A percentile compares a stretch with the other conserved stretches of the same genome.
Conservation (phyloP, 257 asterid species). For the Salvia splendens region DNA sequence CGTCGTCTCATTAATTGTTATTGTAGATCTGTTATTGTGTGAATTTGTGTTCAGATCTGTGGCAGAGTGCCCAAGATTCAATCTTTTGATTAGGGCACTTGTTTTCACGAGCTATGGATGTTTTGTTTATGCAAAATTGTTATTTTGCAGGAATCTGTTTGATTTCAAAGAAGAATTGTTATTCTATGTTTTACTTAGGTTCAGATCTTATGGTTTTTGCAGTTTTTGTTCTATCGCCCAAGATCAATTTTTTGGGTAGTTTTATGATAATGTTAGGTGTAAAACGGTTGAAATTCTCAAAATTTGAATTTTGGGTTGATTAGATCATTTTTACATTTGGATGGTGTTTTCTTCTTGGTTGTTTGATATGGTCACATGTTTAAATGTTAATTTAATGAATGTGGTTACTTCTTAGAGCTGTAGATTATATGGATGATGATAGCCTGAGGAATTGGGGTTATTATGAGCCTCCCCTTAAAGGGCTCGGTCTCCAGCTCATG, state of each 20-base stretch:
- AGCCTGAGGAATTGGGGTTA: constrained; percentile 94
- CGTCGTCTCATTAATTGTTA: constrained; percentile 29
- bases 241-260: not conserved
- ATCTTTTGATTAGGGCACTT: constrained; percentile 35
- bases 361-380: constrained; percentile 4
- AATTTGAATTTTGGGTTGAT: not conserved
- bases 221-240: constrained; percentile 12
- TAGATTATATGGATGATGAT: constrained; percentile 81
- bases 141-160: constrained; percentile 30
- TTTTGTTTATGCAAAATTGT: not conserved
- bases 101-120: constrained; percentile 11
- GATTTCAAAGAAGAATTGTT: constrained; percentile 3
- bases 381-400: constrained; percentile 29
- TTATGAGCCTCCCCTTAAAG: constrained; percentile 72
- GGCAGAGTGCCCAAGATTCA: constrained; percentile 32
- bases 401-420: constrained; percentile 37
- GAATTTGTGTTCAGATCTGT: constrained; percentile 54
- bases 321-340: constrained; percentile 16
- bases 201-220: not conserved
- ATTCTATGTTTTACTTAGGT: no score
- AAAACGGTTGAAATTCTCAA: not conserved
- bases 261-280: not conserved
- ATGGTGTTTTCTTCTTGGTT: constrained; percentile 1
- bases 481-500: constrained; percentile 87
- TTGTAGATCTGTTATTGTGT: constrained; percentile 42